Percentiles rank a stretch among this genome's conserved stretches.
These are phyloP conservation scores for Aspergillus sp. DNA, from an alignment of 2,329 filamentous ascomycete species.

Conservation along the genomic window DNA sequence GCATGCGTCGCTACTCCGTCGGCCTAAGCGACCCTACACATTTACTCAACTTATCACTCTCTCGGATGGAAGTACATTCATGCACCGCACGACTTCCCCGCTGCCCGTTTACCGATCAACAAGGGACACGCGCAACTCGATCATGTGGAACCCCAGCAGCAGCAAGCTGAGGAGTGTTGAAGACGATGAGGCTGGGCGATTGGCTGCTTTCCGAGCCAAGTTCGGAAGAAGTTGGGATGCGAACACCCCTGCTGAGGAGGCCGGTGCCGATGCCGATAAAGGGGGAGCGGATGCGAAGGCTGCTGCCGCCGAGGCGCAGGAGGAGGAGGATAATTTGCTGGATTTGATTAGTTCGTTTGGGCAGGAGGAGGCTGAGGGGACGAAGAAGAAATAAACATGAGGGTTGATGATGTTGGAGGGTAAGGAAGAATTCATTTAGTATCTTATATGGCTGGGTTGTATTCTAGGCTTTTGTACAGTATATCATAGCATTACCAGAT, in stretches of 20 bases:
- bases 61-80: constrained; percentile 81
- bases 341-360: constrained; percentile 57
- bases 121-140: constrained; percentile 87
- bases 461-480: constrained; percentile 18
- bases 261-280: constrained; percentile 20
- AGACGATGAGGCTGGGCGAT: constrained; percentile 87
- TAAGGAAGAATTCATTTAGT: not conserved
- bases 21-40: constrained; percentile 89
- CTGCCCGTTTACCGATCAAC: constrained; percentile 59
- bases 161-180: constrained; percentile 83
- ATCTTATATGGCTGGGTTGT: constrained; percentile 11
- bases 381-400: constrained; percentile 37
- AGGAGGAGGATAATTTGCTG: constrained; percentile 56
- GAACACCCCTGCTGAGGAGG: constrained; percentile 32
- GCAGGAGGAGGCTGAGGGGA: constrained; percentile 38
- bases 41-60: constrained; percentile 97
- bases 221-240: constrained; percentile 86
- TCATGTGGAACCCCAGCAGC: constrained; percentile 86
- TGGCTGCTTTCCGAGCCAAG: constrained; percentile 79
- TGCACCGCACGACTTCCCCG: constrained; percentile 51
- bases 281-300: constrained; percentile 29
- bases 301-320: constrained; percentile 43
- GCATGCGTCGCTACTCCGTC: constrained; percentile 79
- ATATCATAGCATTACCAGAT: constrained; percentile 9
- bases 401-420: not conserved